These are phyloP conservation scores for Pythium volutum DNA, from an alignment of 352 stramenopile species.

Conservation along the genomic window DNA sequence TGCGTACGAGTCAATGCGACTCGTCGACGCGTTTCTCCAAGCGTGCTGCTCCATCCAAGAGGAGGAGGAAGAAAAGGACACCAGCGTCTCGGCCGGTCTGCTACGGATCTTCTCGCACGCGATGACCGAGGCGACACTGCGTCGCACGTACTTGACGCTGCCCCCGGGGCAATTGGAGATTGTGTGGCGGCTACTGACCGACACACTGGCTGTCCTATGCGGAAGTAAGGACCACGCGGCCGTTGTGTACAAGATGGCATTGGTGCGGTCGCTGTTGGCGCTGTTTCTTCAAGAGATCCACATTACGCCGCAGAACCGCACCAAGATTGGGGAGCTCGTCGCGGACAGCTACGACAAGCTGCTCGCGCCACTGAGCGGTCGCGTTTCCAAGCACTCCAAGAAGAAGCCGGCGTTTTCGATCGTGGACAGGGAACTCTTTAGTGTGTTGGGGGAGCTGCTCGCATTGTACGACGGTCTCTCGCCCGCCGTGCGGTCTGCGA, in stretches of 20 bases:
- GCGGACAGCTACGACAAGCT: slow-evolving; percentile 52
- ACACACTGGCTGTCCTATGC: slow-evolving; percentile 39
- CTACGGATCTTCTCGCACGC: slow-evolving; percentile 46
- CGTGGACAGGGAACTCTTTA: slow-evolving; percentile 63
- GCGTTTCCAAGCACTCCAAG: slow-evolving; percentile 14
- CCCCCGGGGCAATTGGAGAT: slow-evolving; percentile 76
- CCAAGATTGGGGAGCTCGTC: slow-evolving; percentile 52
- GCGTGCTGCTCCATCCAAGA: slow-evolving; percentile 32
- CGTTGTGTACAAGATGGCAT: slow-evolving; percentile 28
- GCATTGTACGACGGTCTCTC: slow-evolving; percentile 62
- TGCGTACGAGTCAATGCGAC: slow-evolving; percentile 84
- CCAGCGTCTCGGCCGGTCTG: slow-evolving; percentile 31
- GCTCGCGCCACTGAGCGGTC: slow-evolving; percentile 21
- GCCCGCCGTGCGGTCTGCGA: slow-evolving; percentile 34
- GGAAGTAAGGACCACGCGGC: slow-evolving; percentile 6
- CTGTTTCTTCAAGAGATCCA: slow-evolving; percentile 80
- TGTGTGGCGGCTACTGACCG: slow-evolving; percentile 65
- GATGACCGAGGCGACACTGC: slow-evolving; percentile 46
- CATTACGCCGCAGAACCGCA: slow-evolving; percentile 69
- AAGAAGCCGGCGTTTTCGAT: slow-evolving; percentile 28
- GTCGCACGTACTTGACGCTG: slow-evolving; percentile 65
- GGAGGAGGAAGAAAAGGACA: background rate
- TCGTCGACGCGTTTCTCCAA: slow-evolving; percentile 61
- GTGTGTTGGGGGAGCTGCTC: slow-evolving; percentile 72
- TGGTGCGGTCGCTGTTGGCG: slow-evolving; percentile 73